A percentile compares a stretch with the other conserved stretches of the same genome.
Conservation (phyloP, 2,329 filamentous ascomycete species). For the Epichloe coenophiala region DNA sequence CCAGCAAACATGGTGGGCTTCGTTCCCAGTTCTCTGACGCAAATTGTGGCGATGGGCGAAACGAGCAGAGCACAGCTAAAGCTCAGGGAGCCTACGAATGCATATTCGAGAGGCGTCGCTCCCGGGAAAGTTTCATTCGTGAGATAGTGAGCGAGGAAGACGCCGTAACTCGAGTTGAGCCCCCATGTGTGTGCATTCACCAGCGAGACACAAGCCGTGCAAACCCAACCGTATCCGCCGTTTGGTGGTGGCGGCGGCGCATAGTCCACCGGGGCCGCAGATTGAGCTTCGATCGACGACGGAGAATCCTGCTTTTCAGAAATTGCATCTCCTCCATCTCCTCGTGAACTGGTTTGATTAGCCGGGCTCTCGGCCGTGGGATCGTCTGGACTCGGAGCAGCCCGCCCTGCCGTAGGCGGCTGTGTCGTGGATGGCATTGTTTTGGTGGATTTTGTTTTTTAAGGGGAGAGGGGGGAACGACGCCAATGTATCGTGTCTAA, state of each 20-base stretch:
- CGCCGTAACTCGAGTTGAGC: slow-evolving; percentile 40
- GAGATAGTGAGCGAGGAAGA: slow-evolving; percentile 45
- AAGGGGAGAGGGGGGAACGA: background rate
- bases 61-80: slow-evolving; percentile 42
- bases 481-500: background rate
- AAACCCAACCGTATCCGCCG: slow-evolving; percentile 44
- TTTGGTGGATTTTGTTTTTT: too few relatives aligned
- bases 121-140: slow-evolving; percentile 46
- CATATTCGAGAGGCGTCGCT: slow-evolving; percentile 52
- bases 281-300: background rate
- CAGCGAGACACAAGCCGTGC: slow-evolving; percentile 24
- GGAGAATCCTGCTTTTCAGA: background rate
- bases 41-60: slow-evolving; percentile 53
- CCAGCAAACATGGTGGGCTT: slow-evolving; percentile 51
- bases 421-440: background rate
- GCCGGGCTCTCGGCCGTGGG: background rate
- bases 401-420: background rate
- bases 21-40: slow-evolving; percentile 48
- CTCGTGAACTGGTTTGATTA: background rate
- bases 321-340: background rate
- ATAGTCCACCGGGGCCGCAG: background rate
- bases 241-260: slow-evolving; percentile 31
- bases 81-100: slow-evolving; percentile 51
- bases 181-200: slow-evolving; percentile 66
- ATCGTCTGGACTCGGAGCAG: background rate